Base-by-base conservation (phyloP, 257 asterid species). In the Petunia axillaris region DNA sequence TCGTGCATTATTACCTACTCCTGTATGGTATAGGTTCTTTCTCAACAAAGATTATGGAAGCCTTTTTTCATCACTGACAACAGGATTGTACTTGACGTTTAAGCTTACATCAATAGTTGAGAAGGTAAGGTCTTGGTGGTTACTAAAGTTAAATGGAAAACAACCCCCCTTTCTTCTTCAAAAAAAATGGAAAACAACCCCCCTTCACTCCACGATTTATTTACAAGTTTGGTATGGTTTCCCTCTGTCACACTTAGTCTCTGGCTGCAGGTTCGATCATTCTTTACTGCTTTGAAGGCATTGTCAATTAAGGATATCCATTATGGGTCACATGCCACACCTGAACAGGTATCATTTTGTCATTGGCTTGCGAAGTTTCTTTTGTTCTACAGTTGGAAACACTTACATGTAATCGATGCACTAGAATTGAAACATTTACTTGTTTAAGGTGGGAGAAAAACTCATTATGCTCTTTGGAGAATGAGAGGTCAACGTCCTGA, bases 11-110 rank as follows among this genome's bases (percentile, higher is more conserved):
- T 88, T 94, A 80, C 97, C 98, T 41, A 78, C 97, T 83, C 94
- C 98, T 80, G 97, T 94, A 73, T 94, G 98, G 98, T 94, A 94
- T 85, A 89, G 94, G 80, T 94, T 94, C 89, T 94, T 94, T 88
- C 83, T 93, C 86, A 94, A 93, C 97, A 93, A 94, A 86, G 94
- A 89, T 7, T 90, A 94, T 81, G 98, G 98, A 70, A 90, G 94
- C 85, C 96, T 94, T 83, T 94, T 94, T 88, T 93, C 98, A 54
- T 93, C 97, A 50, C 81, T 94, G 86, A 93, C 86, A 53, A 94
- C 98, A 1, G 98, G 97, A 85, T 87, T 94, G 88, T 94, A 94
- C 87, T 86, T 93, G 80, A 93, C 97, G 76, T 91, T 94, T 86
- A 94, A 94, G 93, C 93, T 94, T 63, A 94, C 96, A 63, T 91